Conservation (phyloP, 2,329 filamentous ascomycete genomes). For the Verticillium alfalfae region DNA sequence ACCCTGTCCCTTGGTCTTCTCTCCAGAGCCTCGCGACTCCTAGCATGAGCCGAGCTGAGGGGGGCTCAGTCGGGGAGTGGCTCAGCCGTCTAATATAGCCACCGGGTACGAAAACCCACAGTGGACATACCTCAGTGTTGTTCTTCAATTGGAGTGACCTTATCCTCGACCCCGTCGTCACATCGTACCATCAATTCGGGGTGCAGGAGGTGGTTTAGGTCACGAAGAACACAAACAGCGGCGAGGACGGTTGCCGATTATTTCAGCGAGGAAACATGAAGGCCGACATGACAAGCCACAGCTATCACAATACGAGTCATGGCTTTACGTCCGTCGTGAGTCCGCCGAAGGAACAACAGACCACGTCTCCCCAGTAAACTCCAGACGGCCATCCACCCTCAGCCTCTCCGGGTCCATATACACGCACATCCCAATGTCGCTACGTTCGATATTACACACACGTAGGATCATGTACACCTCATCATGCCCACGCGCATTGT, state of each 20-base stretch:
- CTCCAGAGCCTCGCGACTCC: neutral
- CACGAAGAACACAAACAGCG: no score
- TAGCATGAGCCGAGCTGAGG: neutral
- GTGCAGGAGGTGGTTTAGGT: neutral
- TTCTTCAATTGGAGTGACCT: no score
- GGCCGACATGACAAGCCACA: no score
- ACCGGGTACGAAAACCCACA: neutral
- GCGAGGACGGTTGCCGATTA: no score
- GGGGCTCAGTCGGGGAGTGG: neutral
- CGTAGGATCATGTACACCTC: constrained; percentile 1
- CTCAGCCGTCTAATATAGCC: neutral
- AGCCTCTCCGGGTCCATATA: neutral
- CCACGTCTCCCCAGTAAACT: constrained; percentile 1
- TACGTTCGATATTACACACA: neutral
- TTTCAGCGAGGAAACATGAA: no score
- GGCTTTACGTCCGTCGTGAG: neutral
- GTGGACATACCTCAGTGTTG: neutral
- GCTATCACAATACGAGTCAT: neutral
- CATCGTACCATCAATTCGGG: neutral
- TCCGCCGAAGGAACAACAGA: neutral
- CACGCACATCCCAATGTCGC: neutral
- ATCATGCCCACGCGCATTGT: neutral
- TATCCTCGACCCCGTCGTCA: neutral
- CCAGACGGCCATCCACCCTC: neutral
- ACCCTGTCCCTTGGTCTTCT: no score